A percentile compares a stretch with the other conserved stretches of the same genome.
These are phyloP conservation scores for Aspergillus sp. DNA, from an alignment of 2,329 filamentous ascomycete genomes.

Conservation along the genomic window DNA sequence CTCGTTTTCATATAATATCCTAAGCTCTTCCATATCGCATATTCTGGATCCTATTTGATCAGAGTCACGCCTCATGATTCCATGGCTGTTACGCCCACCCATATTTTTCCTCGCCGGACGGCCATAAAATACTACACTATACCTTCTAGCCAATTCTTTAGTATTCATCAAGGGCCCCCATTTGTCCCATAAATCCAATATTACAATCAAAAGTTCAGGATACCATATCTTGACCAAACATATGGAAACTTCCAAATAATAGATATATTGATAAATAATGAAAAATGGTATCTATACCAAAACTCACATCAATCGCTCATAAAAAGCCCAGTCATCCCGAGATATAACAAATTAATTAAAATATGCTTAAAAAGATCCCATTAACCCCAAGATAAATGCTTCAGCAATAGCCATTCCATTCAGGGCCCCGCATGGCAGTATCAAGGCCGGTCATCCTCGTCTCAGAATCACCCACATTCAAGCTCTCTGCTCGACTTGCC, in stretches of 20 bases:
- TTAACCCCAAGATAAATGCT: background rate
- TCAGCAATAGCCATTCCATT: slow-evolving; percentile 19
- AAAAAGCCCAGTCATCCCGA: background rate
- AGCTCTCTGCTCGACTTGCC: slow-evolving; percentile 5
- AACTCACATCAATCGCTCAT: background rate
- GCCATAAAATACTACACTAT: background rate
- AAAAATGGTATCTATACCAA: background rate
- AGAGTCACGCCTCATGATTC: slow-evolving; percentile 39
- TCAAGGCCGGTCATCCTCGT: background rate
- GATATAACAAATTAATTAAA: background rate
- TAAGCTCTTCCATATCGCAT: slow-evolving; percentile 23
- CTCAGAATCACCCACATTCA: slow-evolving; percentile 9
- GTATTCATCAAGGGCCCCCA: background rate
- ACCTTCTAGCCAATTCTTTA: background rate
- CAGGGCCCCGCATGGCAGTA: slow-evolving; percentile 9
- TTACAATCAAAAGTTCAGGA: background rate
- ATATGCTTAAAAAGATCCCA: background rate
- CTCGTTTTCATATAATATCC: slow-evolving; percentile 16
- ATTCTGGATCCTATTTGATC: slow-evolving; percentile 31
- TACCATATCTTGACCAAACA: background rate
- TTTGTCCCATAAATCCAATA: background rate
- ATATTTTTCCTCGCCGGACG: slow-evolving; percentile 1
- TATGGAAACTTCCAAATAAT: background rate
- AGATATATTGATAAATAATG: background rate
- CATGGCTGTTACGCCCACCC: slow-evolving; percentile 25